These are phyloP conservation scores for Kwoniella dendrophila DNA, from an alignment of 768 basidiomycete species.

Conservation along the genomic window DNA sequence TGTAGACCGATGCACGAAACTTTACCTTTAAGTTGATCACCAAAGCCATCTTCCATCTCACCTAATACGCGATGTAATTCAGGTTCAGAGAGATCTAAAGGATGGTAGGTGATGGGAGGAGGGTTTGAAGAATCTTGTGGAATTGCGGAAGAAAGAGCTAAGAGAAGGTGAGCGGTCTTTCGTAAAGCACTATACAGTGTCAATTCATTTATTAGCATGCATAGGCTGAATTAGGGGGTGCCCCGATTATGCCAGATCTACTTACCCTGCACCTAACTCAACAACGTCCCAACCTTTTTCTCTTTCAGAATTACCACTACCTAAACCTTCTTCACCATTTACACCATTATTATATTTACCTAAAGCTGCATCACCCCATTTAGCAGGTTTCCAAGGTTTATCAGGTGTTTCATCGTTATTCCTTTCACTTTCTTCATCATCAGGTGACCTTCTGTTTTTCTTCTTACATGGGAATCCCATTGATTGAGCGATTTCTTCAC, in stretches of 20 bases:
- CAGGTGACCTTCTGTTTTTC: constrained; percentile 6
- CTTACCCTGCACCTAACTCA: constrained; percentile 94
- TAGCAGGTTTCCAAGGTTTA: constrained; percentile 41
- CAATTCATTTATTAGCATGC: neutral
- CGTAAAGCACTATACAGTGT: constrained; percentile 66
- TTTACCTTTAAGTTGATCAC: constrained; percentile 67
- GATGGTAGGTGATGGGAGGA: constrained; percentile 77
- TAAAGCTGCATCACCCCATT: constrained; percentile 56
- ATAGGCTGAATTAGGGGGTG: constrained; percentile 9
- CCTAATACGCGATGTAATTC: constrained; percentile 80
- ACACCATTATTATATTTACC: constrained; percentile 60
- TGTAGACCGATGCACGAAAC: constrained; percentile 81
- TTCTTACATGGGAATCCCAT: constrained; percentile 65
- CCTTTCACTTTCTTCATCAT: constrained; percentile 11
- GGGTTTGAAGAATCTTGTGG: constrained; percentile 53
- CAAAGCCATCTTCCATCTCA: constrained; percentile 65
- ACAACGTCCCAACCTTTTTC: constrained; percentile 62
- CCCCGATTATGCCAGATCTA: constrained; percentile 42
- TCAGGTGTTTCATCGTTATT: constrained; percentile 8
- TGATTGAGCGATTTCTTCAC: constrained; percentile 70
- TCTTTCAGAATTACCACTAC: neutral
- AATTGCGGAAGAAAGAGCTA: constrained; percentile 63
- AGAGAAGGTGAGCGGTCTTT: constrained; percentile 83
- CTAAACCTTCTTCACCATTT: constrained; percentile 56
- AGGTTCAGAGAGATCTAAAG: constrained; percentile 85